Evolutionary conservation across 805 yeast species (phyloP).

Genomic region (Pichia insulana): DNA sequence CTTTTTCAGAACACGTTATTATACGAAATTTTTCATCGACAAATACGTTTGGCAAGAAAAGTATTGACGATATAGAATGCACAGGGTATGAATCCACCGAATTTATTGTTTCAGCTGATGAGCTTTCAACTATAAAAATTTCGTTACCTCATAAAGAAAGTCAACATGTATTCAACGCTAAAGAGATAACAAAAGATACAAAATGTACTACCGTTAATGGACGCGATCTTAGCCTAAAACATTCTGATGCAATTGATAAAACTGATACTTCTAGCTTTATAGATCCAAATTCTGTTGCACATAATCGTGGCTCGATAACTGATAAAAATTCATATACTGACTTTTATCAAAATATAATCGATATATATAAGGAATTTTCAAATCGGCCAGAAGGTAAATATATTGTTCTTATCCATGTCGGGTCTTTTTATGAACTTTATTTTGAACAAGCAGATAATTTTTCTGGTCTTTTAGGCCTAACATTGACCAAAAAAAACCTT

Average conservation of each 20-base stretch:
- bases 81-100: neutral
- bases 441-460: conserved; percentile 76
- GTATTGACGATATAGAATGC: too few species aligned
- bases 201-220: neutral
- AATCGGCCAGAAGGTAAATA: conserved; percentile 23
- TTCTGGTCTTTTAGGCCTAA: conserved; percentile 64
- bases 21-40: too few species aligned
- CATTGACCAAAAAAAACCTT: conserved; percentile 51
- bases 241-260: neutral
- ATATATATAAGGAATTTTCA: conserved; percentile 20
- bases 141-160: neutral
- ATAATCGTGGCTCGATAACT: conserved; percentile 12
- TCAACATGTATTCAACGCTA: neutral
- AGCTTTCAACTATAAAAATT: neutral
- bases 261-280: neutral
- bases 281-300: too few species aligned
- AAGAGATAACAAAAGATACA: neutral
- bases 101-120: neutral
- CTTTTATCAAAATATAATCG: conserved; percentile 26
- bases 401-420: conserved; percentile 72
- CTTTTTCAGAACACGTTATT: too few species aligned
- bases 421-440: conserved; percentile 80
- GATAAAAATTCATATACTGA: conserved; percentile 14
- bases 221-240: too few species aligned
- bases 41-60: too few species aligned